These are phyloP conservation scores for Suillus plorans DNA, from an alignment of 768 basidiomycete genomes.

Conservation along the genomic window DNA sequence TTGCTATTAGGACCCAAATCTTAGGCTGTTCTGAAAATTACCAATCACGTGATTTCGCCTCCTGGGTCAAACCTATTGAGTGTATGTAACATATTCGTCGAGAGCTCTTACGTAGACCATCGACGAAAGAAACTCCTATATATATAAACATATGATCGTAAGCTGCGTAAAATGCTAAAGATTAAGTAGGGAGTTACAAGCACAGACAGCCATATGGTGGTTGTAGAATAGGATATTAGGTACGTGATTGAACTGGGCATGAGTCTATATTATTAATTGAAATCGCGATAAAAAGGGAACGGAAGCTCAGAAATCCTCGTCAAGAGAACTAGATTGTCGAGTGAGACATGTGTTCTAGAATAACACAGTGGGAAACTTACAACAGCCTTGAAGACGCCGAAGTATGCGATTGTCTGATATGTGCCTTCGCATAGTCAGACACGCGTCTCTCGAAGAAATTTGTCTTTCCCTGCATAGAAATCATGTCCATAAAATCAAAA, in stretches of 20 bases:
- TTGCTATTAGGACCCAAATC: no score
- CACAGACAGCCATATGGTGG: not conserved
- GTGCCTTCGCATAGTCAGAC: conserved; percentile 76
- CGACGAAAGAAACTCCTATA: not conserved
- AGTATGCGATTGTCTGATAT: conserved; percentile 39
- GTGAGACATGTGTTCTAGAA: not conserved
- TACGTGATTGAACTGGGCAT: not conserved
- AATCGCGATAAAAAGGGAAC: no score
- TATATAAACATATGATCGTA: not conserved
- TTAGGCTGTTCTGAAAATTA: not conserved
- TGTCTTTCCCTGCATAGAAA: conserved; percentile 93
- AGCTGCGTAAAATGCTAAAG: not conserved
- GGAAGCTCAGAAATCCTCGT: conserved; percentile 10
- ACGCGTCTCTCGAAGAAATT: conserved; percentile 98
- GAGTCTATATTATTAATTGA: not conserved
- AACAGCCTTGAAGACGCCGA: not conserved
- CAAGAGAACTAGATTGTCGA: conserved; percentile 1
- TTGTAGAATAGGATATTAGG: not conserved
- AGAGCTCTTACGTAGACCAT: no score
- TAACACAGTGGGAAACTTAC: not conserved
- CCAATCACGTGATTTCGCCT: not conserved
- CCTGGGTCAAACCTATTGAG: no score
- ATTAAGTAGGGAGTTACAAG: not conserved
- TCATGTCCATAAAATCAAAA: conserved; percentile 94
- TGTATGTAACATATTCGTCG: no score